phyloP scores from a whole-genome alignment of 75 land plant genomes.

The Adiantum capillusveneris region DNA sequence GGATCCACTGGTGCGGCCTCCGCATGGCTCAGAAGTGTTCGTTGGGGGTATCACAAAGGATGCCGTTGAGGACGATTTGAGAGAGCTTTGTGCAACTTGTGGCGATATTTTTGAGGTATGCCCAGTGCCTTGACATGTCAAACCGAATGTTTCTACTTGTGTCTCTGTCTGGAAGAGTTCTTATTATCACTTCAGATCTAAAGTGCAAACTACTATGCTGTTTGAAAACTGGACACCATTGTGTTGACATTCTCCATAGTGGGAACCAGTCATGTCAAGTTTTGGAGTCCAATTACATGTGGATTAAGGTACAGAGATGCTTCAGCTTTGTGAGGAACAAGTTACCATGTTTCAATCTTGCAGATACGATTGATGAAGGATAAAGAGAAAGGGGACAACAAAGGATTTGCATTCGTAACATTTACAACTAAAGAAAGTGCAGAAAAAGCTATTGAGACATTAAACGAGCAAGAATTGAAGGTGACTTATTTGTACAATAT shows the following conservation, averaged over 20 bases:
- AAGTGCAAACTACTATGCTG: too few relatives aligned
- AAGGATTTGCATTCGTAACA: conserved; percentile 92
- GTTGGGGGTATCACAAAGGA: conserved; percentile 74
- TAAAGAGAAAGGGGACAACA: conserved; percentile 64
- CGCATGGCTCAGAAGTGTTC: conserved; percentile 92
- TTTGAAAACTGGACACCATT: too few relatives aligned
- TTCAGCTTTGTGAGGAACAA: too few relatives aligned
- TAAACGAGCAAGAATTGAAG: conserved; percentile 66
- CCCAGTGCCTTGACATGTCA: too few relatives aligned
- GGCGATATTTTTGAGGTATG: conserved; percentile 83
- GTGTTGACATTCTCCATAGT: too few relatives aligned
- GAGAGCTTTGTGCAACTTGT: conserved; percentile 54
- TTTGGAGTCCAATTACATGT: too few relatives aligned
- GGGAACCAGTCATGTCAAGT: too few relatives aligned
- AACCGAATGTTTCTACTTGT: too few relatives aligned
- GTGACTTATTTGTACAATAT: conserved; percentile 29
- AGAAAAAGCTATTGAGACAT: conserved; percentile 64
- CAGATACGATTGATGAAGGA: conserved; percentile 90
- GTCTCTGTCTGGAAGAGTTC: too few relatives aligned
- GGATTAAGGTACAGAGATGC: too few relatives aligned
- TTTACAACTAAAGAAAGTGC: conserved; percentile 71
- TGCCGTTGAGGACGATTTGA: conserved; percentile 65
- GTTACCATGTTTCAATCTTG: not conserved
- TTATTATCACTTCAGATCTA: too few relatives aligned
- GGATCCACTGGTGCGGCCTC: conserved; percentile 73